Percentiles rank a stretch among this genome's conserved stretches.
These are phyloP conservation scores for Strigomonas culicis DNA, from an alignment of 208 protist genomes.

Conservation along the genomic window DNA sequence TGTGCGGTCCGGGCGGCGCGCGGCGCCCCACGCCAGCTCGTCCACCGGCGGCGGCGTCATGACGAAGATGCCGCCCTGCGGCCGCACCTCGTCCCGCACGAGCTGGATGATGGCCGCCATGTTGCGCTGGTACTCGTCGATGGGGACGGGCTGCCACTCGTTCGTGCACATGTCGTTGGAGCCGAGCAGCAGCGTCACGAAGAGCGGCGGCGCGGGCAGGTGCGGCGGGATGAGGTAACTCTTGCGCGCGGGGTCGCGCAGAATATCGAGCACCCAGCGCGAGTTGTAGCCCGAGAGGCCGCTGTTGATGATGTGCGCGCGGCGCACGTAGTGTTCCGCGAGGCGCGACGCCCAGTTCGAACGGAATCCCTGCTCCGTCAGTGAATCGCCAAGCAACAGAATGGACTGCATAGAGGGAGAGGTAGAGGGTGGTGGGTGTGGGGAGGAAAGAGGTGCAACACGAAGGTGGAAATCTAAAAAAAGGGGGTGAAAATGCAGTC, in stretches of 20 bases:
- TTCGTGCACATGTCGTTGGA: slow-evolving; percentile 29
- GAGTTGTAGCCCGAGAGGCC: slow-evolving; percentile 70
- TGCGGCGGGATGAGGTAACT: slow-evolving; percentile 18
- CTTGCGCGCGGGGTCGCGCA: slow-evolving; percentile 20
- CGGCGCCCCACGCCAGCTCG: slow-evolving; percentile 17
- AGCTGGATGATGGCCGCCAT: slow-evolving; percentile 29
- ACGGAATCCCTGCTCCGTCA: slow-evolving; percentile 40
- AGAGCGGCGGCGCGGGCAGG: slow-evolving; percentile 24
- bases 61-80: slow-evolving; percentile 41
- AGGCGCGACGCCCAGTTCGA: slow-evolving; percentile 40
- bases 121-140: slow-evolving; percentile 32
- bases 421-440: neutral
- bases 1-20: neutral
- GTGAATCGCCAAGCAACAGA: slow-evolving; percentile 49
- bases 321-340: slow-evolving; percentile 35
- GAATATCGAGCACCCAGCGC: slow-evolving; percentile 34
- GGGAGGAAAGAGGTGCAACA: neutral
- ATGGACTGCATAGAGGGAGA: slow-evolving; percentile 23
- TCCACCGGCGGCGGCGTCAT: slow-evolving; percentile 37
- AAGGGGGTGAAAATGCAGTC: no score
- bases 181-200: slow-evolving; percentile 48
- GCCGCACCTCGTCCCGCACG: slow-evolving; percentile 20
- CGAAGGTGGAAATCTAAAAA: neutral
- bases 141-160: slow-evolving; percentile 22
- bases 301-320: slow-evolving; percentile 47